Percentiles rank a stretch among this genome's conserved stretches.
These are phyloP conservation scores for Castanospermum australe DNA, from an alignment of 306 rosid genomes.

Conservation along the genomic window DNA sequence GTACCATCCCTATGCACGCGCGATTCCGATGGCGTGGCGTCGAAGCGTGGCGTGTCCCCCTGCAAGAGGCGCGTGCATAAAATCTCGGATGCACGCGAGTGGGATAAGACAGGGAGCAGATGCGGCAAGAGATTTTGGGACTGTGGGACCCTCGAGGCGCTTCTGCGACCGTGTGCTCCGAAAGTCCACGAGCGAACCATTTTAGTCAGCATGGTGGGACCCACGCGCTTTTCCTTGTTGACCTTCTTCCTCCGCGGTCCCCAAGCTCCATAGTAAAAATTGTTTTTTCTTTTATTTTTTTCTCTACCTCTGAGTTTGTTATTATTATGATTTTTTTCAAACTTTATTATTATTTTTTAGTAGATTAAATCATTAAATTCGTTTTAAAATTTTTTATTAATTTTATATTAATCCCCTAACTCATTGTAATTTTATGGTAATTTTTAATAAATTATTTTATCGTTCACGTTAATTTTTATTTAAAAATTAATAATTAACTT, in stretches of 20 bases:
- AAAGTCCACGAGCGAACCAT: conserved; percentile 41
- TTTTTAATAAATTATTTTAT: too few relatives aligned
- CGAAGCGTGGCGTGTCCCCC: not conserved
- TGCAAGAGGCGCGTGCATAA: not conserved
- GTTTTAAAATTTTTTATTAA: too few relatives aligned
- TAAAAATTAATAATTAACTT: too few relatives aligned
- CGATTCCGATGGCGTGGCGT: not conserved
- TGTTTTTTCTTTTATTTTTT: too few relatives aligned
- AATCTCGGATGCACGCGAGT: not conserved
- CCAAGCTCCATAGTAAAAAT: too few relatives aligned
- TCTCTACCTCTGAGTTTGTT: not conserved
- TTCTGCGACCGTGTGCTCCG: conserved; percentile 34
- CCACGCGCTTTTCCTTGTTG: conserved; percentile 73
- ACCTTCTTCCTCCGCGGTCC: not conserved
- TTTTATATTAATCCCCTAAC: too few relatives aligned
- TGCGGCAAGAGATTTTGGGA: not conserved
- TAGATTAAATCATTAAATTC: too few relatives aligned
- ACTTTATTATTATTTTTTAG: too few relatives aligned
- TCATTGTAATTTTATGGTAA: too few relatives aligned
- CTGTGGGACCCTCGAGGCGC: conserved; percentile 28
- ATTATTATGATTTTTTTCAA: too few relatives aligned
- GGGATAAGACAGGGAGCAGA: not conserved
- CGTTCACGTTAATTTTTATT: too few relatives aligned
- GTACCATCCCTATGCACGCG: conserved; percentile 8
- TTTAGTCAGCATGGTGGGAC: conserved; percentile 50